Evolutionary conservation across 1,139 yeast species (phyloP), one percentile per base, ranked within the genome.

Genomic region (Blastobotrys capitulatus): DNA sequence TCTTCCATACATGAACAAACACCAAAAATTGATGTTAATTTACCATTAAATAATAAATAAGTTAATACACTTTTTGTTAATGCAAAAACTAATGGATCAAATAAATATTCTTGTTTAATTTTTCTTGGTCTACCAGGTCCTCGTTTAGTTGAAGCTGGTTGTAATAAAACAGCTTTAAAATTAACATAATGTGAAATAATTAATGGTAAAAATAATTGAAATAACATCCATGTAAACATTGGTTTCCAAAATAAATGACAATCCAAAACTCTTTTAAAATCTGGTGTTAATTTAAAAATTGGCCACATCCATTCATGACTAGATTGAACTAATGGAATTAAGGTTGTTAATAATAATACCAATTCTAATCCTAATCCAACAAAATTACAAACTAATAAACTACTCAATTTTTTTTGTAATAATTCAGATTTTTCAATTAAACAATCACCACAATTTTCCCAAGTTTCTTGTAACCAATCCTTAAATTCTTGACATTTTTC

Each of bases 41-140:
- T 49, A 59, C 58, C 41, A 57, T 56, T 34, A 67, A 66, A 63
- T 54, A 74, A 65, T 37, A 70, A 52, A 68, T 74, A 77, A 58
- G 71, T 73, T 40, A 77, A 60, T 54, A 80, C 61, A 38, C 76
- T 65, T 62, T 80, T 79, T 51, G 73, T 54, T 56, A 80, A 65
- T 52, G 80, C 79, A 66, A 78, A 81, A 51, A 77, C 70, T 57
- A 80, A 74, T 35, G 86, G 85, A 64, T 81, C 86, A 62, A 67
- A 74, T 15, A 44, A 35, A 42, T 16, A 42, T 26, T 32, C 38
- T 45, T 16, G 37, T 35, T 39, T 41, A 40, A 42, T 19, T 15
- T 19, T 27, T 13, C 29, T 9, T 36, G 18, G 18, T 22, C 41
- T 42, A 36, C 38, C 44, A 42, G 25, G 54, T 9, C 47, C 38